Evolutionary conservation across 2,329 filamentous ascomycete species (phyloP).

Genomic region (Raffaelea ambrosiae): DNA sequence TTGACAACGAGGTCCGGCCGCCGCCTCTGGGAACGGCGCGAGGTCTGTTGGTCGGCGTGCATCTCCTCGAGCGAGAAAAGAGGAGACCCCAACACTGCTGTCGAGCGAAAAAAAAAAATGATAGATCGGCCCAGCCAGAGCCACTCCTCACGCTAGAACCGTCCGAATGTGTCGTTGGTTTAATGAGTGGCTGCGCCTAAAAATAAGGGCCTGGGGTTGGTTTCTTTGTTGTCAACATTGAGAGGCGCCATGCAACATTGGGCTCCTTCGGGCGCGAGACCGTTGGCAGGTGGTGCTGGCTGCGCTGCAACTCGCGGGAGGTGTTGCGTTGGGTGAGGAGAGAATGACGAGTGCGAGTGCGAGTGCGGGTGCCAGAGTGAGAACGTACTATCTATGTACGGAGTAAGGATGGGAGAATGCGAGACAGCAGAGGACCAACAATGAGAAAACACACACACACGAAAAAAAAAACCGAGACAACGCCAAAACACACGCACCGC

Average conservation of each 20-base stretch:
- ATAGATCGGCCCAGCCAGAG: background rate
- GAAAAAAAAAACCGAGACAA: too few relatives aligned
- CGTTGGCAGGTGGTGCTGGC: background rate
- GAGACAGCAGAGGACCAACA: too few relatives aligned
- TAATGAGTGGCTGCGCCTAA: background rate
- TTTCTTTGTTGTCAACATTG: background rate
- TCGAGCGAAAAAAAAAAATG: background rate
- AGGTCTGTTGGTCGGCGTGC: constrained; percentile 3
- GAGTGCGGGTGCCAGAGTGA: too few relatives aligned
- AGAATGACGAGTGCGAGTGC: too few relatives aligned
- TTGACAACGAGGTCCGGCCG: constrained; percentile 30
- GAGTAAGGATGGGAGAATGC: too few relatives aligned
- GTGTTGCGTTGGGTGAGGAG: too few relatives aligned
- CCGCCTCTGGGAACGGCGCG: constrained; percentile 15
- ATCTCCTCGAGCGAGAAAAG: background rate
- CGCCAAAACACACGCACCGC: too few relatives aligned
- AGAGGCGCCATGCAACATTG: background rate
- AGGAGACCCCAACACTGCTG: background rate
- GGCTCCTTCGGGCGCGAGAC: background rate
- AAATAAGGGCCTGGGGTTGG: background rate
- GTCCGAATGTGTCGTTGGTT: background rate
- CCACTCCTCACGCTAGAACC: background rate
- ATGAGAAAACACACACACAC: too few relatives aligned
- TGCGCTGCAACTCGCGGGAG: too few relatives aligned
- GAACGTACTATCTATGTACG: too few relatives aligned